Base-by-base conservation (phyloP, 371 early-diverging fungal species). In the Phascolomyces articulosus region DNA sequence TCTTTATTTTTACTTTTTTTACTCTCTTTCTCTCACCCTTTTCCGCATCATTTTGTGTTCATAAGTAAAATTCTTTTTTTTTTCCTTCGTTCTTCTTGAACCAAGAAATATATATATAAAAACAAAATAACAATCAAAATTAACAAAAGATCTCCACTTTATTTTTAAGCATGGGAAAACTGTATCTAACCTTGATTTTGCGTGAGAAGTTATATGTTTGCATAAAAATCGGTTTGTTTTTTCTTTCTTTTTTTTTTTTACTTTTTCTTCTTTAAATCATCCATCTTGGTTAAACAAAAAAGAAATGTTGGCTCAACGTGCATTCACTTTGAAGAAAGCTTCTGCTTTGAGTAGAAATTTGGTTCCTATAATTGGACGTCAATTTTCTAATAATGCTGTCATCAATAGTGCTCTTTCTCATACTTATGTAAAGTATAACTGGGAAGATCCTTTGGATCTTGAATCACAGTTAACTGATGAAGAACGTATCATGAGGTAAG, bases 391-490 rank as follows among this genome's bases (percentile, higher is more conserved):
- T 6, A 49, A 10, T 29, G 26, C 34, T 31, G 21, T 31, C 6
- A 11, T 49, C 15, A 28, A 51, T 6, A 18, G 40, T 16, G 28
- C 24, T 24, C 24, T 77, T 48, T 69, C 84, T 34, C 71, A 69
- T 48, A 74, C 71, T 4, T 85, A 89, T 66, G 90, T 88, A 58
- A 92, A 91, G 73, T 98, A 96, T 82, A 89, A 96, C 84, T 96
- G 96, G 95, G 82, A 87, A 55, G 98, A 98, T 67, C 91, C 96
- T 4, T 76, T 98, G 54, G 89, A 92, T 78, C 80, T 96, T 59
- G 88, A 95, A 60, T 82, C 87, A 1, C 89, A 84, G 58, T 83
- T 96, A 56, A 95, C 96, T 2, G 96, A 95, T 58, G 97, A 97
- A 59, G 97, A 95, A 74, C 78, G 81, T 40, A 82, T 85, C 65